phyloP scores from a whole-genome alignment of 2,329 filamentous ascomycete species.

The Colletotrichum cordylinicola region DNA sequence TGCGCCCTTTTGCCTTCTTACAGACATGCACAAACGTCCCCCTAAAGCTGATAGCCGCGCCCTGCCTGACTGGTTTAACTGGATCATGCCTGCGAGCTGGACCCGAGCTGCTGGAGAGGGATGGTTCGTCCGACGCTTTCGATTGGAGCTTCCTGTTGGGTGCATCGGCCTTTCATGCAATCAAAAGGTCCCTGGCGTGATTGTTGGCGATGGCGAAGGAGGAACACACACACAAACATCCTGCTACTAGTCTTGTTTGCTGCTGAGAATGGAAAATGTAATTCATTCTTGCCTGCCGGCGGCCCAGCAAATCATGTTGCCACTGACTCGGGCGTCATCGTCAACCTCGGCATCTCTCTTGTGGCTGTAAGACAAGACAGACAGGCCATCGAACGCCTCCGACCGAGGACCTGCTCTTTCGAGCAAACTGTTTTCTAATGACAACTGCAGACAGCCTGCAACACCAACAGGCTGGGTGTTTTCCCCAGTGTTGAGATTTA shows the following conservation, averaged over 20 bases:
- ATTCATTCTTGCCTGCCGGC: neutral
- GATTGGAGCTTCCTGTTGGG: neutral
- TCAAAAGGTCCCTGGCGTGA: constrained; percentile 4
- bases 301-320: neutral
- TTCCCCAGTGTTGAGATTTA: neutral
- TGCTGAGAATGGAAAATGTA: neutral
- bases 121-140: neutral
- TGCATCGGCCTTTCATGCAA: neutral
- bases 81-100: neutral
- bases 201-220: neutral
- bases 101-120: constrained; percentile 5
- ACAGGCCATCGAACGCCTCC: neutral
- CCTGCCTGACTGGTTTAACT: neutral
- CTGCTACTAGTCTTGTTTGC: neutral
- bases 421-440: neutral
- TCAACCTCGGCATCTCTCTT: neutral
- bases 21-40: neutral
- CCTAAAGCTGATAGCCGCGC: neutral
- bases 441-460: neutral
- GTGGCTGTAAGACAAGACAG: neutral
- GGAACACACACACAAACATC: neutral
- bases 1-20: neutral
- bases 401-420: neutral
- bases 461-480: neutral
- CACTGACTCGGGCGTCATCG: constrained; percentile 1